Evolutionary conservation across 352 stramenopile genomes (phyloP).

Genomic region (Globisporangium paddicum): DNA sequence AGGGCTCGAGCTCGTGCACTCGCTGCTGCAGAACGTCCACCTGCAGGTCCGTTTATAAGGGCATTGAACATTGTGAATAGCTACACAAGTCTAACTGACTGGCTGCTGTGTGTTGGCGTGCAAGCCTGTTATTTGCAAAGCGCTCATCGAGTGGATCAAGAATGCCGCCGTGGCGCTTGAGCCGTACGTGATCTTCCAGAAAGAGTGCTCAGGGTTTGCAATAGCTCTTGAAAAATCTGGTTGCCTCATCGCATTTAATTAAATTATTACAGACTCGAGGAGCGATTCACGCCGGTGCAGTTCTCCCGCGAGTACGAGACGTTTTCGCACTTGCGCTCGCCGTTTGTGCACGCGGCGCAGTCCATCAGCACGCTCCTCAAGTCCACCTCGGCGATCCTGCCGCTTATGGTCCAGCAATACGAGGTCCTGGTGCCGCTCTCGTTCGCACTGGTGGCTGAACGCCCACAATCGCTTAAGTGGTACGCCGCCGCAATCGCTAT

Average conservation of each 20-base stretch:
- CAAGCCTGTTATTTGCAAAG: conserved; percentile 25
- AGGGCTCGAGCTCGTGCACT: conserved; percentile 52
- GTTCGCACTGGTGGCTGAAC: conserved; percentile 53
- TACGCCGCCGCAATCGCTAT: conserved; percentile 43
- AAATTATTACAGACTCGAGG: conserved; percentile 25
- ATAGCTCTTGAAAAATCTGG: no score
- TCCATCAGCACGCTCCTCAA: conserved; percentile 49
- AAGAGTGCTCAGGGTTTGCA: conserved; percentile 1
- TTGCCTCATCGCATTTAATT: no score
- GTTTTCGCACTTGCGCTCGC: conserved; percentile 43
- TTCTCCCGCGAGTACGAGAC: conserved; percentile 50
- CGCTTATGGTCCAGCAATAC: conserved; percentile 34
- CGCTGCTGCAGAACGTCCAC: conserved; percentile 27
- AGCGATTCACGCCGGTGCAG: conserved; percentile 25
- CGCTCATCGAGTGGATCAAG: conserved; percentile 30
- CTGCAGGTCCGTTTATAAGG: conserved; percentile 24
- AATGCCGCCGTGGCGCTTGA: conserved; percentile 32
- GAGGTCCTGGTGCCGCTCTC: conserved; percentile 45
- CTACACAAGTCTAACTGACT: background rate
- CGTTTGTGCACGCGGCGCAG: conserved; percentile 42
- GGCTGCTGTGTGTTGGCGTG: background rate
- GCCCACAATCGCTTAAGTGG: conserved; percentile 58
- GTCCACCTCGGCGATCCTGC: conserved; percentile 32
- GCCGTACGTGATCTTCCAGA: conserved; percentile 18
- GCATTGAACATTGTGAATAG: background rate